Evolutionary conservation across 1,139 yeast species (phyloP).

Genomic region (Diutina catenulata): DNA sequence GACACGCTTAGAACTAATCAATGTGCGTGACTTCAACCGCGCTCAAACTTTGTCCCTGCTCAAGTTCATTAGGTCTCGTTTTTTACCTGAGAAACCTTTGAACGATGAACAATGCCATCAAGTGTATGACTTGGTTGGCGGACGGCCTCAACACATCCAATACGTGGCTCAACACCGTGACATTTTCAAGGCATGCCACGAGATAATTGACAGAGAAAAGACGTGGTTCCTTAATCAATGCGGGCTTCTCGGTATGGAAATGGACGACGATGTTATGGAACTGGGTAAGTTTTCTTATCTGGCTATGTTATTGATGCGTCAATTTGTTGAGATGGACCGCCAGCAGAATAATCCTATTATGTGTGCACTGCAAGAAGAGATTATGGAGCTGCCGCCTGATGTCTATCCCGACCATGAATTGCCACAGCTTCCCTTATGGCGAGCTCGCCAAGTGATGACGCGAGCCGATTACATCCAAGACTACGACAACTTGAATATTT

Average conservation of each 20-base stretch:
- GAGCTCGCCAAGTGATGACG: slow-evolving; percentile 79
- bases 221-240: slow-evolving; percentile 83
- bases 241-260: slow-evolving; percentile 60
- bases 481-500: slow-evolving; percentile 66
- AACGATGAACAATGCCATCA: slow-evolving; percentile 25
- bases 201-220: slow-evolving; percentile 65
- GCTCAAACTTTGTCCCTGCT: slow-evolving; percentile 47
- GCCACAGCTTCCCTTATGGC: slow-evolving; percentile 73
- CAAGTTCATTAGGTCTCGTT: slow-evolving; percentile 36
- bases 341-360: slow-evolving; percentile 10
- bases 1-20: slow-evolving; percentile 62
- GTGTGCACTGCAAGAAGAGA: slow-evolving; percentile 4
- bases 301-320: slow-evolving; percentile 68
- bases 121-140: slow-evolving; percentile 66
- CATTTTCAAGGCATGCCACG: slow-evolving; percentile 53
- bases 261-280: slow-evolving; percentile 90
- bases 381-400: slow-evolving; percentile 4
- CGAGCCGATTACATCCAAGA: slow-evolving; percentile 68
- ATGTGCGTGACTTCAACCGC: slow-evolving; percentile 56
- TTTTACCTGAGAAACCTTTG: slow-evolving; percentile 20
- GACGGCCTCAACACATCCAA: slow-evolving; percentile 73
- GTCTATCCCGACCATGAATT: slow-evolving; percentile 34
- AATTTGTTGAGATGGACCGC: slow-evolving; percentile 59
- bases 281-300: slow-evolving; percentile 68
- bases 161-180: slow-evolving; percentile 61